Evolutionary conservation across 345 rosid genomes (phyloP), one percentile per base, ranked within the genome.

Genomic region (Lenwebbia sp.): DNA sequence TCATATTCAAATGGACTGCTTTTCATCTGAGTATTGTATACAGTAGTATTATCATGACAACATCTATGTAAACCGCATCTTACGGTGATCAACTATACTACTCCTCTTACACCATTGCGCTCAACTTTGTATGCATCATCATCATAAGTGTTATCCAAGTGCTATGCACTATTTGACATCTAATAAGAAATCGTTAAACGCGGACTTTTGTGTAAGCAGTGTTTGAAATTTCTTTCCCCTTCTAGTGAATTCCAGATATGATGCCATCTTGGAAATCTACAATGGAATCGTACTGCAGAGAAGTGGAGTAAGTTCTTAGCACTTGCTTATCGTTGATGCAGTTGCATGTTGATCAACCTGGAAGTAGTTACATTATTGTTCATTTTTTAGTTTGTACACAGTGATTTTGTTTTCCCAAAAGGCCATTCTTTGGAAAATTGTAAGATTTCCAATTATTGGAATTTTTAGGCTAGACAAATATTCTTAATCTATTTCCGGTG

Each of bases 251-350:
- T 93, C 83, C 89, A 95, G 98, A 93, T 37, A 76, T 86, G 86
- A 86, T 96, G 83, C 97, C 97, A 5, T 90, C 88, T 50, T 96
- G 97, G 96, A 95, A 93, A 86, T 52, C 84, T 51, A 90, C 92
- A 52, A 91, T 96, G 96, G 98, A 91, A 86, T 74, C 90, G 62
- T 94, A 93, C 89, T 75, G 92, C 83, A 54, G 82, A 37, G 90
- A 86, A 88, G 87, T 92, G 60, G 51, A 88, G 98, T 93, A 88
- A 93, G 96, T 91, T 52, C 81, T 87, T 55, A 28, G 40, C 49
- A 10, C 41, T 56, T 85, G 55, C 82, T 13, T 85, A 52, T 40
- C 57, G 15, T 85, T 53, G 85, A 53, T 33, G 54, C n/a, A 53
- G 70, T 70, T 86, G 82, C 54, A 26, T 30, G 33, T 70, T 19